A percentile compares a stretch with the other conserved stretches of the same genome.
Evolutionary conservation across 768 basidiomycete species (phyloP).

Genomic region (Dioszegia aurantiaca): DNA sequence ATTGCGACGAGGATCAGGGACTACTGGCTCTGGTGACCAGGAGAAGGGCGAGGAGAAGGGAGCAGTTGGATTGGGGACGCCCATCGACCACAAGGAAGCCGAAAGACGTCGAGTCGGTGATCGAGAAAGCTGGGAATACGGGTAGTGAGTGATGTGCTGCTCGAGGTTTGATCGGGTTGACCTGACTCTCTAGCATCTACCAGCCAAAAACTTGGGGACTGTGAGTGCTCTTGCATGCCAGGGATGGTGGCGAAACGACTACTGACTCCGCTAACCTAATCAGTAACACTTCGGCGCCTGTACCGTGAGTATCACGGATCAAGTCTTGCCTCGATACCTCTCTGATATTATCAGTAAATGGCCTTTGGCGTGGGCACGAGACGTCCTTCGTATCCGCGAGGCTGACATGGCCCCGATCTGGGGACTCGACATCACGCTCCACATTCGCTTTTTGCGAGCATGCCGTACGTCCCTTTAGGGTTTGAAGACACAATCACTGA

Average conservation of each 20-base stretch:
- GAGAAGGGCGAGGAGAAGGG: slow-evolving; percentile 5
- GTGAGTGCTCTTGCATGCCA: slow-evolving; percentile 21
- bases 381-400: slow-evolving; percentile 40
- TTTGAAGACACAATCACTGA: not conserved
- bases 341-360: slow-evolving; percentile 25
- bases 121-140: slow-evolving; percentile 50
- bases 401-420: slow-evolving; percentile 46
- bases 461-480: slow-evolving; percentile 26
- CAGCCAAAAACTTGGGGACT: slow-evolving; percentile 45
- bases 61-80: not conserved
- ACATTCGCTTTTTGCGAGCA: slow-evolving; percentile 46
- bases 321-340: not conserved
- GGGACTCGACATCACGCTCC: slow-evolving; percentile 48
- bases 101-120: slow-evolving; percentile 34
- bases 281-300: slow-evolving; percentile 38
- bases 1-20: slow-evolving; percentile 9
- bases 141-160: slow-evolving; percentile 40
- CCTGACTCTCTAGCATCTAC: slow-evolving; percentile 29
- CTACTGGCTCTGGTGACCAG: slow-evolving; percentile 7
- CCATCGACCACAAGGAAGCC: slow-evolving; percentile 1
- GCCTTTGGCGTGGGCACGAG: slow-evolving; percentile 47
- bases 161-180: not conserved
- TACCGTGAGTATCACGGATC: slow-evolving; percentile 25
- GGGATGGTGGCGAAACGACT: not conserved
- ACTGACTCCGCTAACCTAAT: slow-evolving; percentile 10